Evolutionary conservation across 2,329 filamentous ascomycete genomes (phyloP).

Genomic region (Neonectria faginata): DNA sequence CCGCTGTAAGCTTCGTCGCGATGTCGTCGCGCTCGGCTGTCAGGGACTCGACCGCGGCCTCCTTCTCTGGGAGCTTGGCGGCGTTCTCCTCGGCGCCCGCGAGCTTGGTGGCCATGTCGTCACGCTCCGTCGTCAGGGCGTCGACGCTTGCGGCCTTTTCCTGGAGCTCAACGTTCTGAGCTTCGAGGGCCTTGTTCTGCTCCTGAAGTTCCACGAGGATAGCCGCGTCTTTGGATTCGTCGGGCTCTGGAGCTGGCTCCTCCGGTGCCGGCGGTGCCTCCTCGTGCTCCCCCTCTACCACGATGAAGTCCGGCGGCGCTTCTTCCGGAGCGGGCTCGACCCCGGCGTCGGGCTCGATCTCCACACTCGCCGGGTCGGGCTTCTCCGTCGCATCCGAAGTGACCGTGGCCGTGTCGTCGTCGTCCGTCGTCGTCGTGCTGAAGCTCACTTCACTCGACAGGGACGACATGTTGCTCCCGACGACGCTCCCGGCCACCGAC

Average conservation of each 20-base stretch:
- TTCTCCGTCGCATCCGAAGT: slow-evolving; percentile 42
- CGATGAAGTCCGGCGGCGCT: neutral
- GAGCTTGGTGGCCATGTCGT: slow-evolving; percentile 39
- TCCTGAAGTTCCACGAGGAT: slow-evolving; percentile 26
- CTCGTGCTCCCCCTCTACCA: slow-evolving; percentile 5
- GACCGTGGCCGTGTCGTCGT: slow-evolving; percentile 35
- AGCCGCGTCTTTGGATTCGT: slow-evolving; percentile 16
- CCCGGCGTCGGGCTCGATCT: slow-evolving; percentile 34
- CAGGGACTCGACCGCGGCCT: slow-evolving; percentile 13
- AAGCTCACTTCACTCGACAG: slow-evolving; percentile 22
- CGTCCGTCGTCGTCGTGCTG: slow-evolving; percentile 18
- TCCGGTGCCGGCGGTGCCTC: too few species aligned
- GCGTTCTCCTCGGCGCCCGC: slow-evolving; percentile 29
- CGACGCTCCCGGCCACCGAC: slow-evolving; percentile 39
- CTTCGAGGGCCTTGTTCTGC: slow-evolving; percentile 30
- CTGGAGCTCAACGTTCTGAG: slow-evolving; percentile 33
- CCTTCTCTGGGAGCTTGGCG: slow-evolving; percentile 25
- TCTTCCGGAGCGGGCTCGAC: slow-evolving; percentile 25
- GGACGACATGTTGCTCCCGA: slow-evolving; percentile 39
- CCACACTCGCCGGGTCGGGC: slow-evolving; percentile 30
- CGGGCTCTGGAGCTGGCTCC: slow-evolving; percentile 9
- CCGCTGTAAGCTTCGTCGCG: slow-evolving; percentile 24
- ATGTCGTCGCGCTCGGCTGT: slow-evolving; percentile 25
- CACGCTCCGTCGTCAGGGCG: slow-evolving; percentile 28
- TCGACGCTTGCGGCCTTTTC: slow-evolving; percentile 35